Evolutionary conservation across 305 asterid genomes (phyloP), one percentile per base, ranked within the genome.

Genomic region (Solanum aculeatissimum): DNA sequence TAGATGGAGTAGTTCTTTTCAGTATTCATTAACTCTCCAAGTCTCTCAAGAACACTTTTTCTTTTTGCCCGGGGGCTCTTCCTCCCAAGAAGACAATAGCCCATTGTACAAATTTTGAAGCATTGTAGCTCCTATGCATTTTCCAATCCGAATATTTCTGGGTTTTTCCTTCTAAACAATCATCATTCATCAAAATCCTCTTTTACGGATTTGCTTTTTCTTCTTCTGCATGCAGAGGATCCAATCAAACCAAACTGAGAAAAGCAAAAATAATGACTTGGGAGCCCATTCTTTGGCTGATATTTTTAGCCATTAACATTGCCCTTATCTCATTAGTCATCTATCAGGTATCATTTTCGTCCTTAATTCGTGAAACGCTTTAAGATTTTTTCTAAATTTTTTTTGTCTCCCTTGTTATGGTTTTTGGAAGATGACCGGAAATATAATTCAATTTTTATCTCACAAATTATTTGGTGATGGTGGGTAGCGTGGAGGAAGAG

Each of bases 241-340:
- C 54, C n/a, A 55, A 55, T 55, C 6, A 72, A 72, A 19, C 78
- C 6, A 70, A 21, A 21, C 16, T 1, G 15, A 63, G 10, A 14
- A 81, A 81, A 49, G 43, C 13, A 13, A 62, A 65, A 42, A 40
- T 53, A 53, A 93, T 93, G 97, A 89, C 74, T 71, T 92, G 94
- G 97, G 88, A 75, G 57, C 90, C 92, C 35, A 42, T 91, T 87
- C 84, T 91, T 23, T 93, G 96, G 97, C 3, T 93, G n/a, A 74
- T 93, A 32, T 90, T 91, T 83, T 72, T 92, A 72, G 45, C 83
- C 29, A 84, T 89, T 55, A 91, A 91, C 85, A 84, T 93, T 10
- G 74, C 89, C 47, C 95, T 92, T 35, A 77, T 92, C 19, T 93
- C 89, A 58, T 90, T 89, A 42, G 87, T 91, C 85, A 89, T 92